phyloP scores from a whole-genome alignment of 768 basidiomycete genomes.

The Tulasnella sp. region DNA sequence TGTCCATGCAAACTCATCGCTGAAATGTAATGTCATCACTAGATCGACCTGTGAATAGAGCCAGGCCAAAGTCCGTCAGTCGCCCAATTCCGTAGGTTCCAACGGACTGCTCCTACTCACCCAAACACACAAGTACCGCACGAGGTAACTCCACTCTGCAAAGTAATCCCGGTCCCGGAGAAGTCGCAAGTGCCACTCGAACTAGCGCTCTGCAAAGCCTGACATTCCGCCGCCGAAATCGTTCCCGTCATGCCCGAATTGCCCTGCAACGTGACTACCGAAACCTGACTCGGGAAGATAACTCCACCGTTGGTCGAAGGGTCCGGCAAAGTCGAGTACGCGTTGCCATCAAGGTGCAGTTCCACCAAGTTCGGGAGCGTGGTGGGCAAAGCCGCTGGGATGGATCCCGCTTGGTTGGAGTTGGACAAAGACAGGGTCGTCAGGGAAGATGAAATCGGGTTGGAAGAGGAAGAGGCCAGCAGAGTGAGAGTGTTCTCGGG shows the following conservation, averaged over 20 bases:
- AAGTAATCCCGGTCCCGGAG: conserved; percentile 13
- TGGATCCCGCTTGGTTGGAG: conserved; percentile 24
- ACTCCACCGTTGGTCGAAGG: neutral
- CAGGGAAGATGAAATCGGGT: conserved; percentile 34
- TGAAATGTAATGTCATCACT: conserved; percentile 2
- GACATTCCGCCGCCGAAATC: conserved; percentile 10
- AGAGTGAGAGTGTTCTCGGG: conserved; percentile 42
- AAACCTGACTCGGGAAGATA: neutral
- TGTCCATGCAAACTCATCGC: neutral
- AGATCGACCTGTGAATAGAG: too few species aligned
- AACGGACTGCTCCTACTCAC: neutral
- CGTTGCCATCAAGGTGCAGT: conserved; percentile 28
- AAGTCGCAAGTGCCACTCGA: conserved; percentile 10
- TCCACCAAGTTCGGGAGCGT: conserved; percentile 21
- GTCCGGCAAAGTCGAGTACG: conserved; percentile 27
- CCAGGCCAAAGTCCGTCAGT: too few species aligned
- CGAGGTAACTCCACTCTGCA: neutral
- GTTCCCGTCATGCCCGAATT: conserved; percentile 16
- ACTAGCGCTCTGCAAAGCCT: neutral
- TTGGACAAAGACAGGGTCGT: conserved; percentile 37
- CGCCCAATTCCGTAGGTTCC: too few species aligned
- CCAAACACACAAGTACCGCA: conserved; percentile 12
- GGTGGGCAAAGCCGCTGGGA: conserved; percentile 3
- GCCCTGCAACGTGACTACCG: neutral
- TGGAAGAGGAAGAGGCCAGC: conserved; percentile 34